Evolutionary conservation across 345 rosid species (phyloP), one percentile per base, ranked within the genome.

Genomic region (Erucastrum elatum): DNA sequence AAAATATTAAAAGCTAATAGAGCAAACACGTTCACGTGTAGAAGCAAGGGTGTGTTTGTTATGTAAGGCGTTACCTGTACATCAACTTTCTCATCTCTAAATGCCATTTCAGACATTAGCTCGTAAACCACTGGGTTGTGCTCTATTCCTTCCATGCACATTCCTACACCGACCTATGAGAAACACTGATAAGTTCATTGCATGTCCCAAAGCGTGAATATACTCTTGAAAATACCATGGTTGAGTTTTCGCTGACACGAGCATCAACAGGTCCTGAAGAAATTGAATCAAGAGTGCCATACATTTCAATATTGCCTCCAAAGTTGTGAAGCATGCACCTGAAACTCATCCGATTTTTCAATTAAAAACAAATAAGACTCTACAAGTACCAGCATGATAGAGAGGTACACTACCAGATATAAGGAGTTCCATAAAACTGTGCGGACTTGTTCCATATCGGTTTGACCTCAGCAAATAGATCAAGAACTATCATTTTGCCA

Each of bases 71-170:
- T 86, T 87, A 94, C 98, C 89, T 71, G 82, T 66, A 89, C 90
- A 71, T 71, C 80, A 84, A 90, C 89, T 86, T 90, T 90, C 81
- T 91, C 80, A 67, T 79, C 86, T 67, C 89, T 88, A 79, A 90
- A 94, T 71, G 98, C 93, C 97, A 92, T 92, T 87, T 94, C 98
- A 51, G 97, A 92, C 88, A 87, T 88, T 46, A 94, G 82, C 82
- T 94, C 98, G 71, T 88, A 92, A 73, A 94, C 97, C 68, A 94
- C 90, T 0, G 97, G 97, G 75, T 94, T 92, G 9, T 94, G 98
- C 85, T 94, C 98, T 80, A 92, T 92, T 66, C 98, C 97, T 79
- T 94, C 98, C 97, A 90, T 90, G 87, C 98, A 94, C 90, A 88
- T 85, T 73, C 98, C 98, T 79, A 94, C 94, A 68, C 98, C 98